Evolutionary conservation across 768 basidiomycete genomes (phyloP).

Genomic region (Tephrocybe sp.): DNA sequence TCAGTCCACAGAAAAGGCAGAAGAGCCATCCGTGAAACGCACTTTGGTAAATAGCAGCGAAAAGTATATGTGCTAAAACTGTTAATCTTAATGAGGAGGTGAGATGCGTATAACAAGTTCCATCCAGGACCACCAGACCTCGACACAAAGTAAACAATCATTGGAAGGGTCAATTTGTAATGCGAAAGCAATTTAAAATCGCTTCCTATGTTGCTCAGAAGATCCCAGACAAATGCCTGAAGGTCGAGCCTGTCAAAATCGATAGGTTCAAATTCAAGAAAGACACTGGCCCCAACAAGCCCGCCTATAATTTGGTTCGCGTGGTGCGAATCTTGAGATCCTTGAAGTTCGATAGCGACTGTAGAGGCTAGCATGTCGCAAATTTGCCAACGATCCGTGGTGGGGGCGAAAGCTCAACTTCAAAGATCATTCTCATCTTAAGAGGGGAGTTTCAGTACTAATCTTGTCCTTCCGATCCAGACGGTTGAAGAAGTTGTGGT

Average conservation of each 20-base stretch:
- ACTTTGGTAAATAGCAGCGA: background rate
- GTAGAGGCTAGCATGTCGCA: too few species aligned
- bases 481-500: too few species aligned
- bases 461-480: too few species aligned
- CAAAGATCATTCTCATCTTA: too few species aligned
- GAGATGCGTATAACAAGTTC: background rate
- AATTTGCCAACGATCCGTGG: too few species aligned
- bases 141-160: conserved; percentile 4
- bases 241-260: background rate
- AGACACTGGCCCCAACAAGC: background rate
- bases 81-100: background rate
- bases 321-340: background rate
- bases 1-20: background rate
- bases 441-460: too few species aligned
- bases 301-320: background rate
- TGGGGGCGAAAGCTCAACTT: too few species aligned
- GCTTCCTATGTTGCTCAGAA: background rate
- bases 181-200: conserved; percentile 1
- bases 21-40: background rate
- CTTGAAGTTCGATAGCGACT: too few species aligned
- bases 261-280: background rate
- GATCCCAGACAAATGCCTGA: conserved; percentile 7
- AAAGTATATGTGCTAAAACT: background rate
- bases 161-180: background rate
- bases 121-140: background rate